Evolutionary conservation across 164 flowering plant species (phyloP), one percentile per base, ranked within the genome.

Genomic region (Stephania yunnanensis): DNA sequence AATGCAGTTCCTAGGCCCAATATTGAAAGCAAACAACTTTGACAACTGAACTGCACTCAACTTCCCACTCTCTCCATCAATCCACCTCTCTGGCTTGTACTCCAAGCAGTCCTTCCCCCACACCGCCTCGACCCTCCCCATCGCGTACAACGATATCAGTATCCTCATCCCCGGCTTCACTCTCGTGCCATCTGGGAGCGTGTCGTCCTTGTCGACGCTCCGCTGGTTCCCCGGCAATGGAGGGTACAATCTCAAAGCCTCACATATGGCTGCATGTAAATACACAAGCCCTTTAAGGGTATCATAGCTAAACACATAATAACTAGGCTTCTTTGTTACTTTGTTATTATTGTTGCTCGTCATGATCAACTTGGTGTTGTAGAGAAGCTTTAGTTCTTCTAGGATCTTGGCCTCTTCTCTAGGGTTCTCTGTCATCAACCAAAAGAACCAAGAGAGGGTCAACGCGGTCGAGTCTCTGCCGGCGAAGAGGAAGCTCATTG

Each of bases 1-100:
- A 9, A 85, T 10, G 63, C 89, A 86, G 20, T 73, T 82, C 74
- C 89, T 85, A 4, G 89, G 89, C 3, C 88, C 88, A 0, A 74
- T 77, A 65, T 78, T 81, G 77, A 86, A 86, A 0, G 79, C 76
- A 8, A 73, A 76, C 46, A 84, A 83, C 79, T 84, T 86, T 63
- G 71, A 78, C 12, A 77, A 64, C 1, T 77, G 76, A 73, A 77
- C 79, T 46, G 81, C 77, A 25, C 75, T 81, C 69, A 85, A 46
- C 67, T 71, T 72, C 31, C 85, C 85, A 36, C 9, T 50, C 11
- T 71, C 19, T n/a, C 74, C 75, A 2, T 77, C 63, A 8, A 83
- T 75, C 87, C 87, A 85, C 46, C 87, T 79, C 76, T 82, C 85
- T 0, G 87, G 87, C 77, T 78, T 84, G 53, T 80, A 84, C 46